phyloP scores from a whole-genome alignment of 768 basidiomycete species.

The Daedaleopsis sinensis region DNA sequence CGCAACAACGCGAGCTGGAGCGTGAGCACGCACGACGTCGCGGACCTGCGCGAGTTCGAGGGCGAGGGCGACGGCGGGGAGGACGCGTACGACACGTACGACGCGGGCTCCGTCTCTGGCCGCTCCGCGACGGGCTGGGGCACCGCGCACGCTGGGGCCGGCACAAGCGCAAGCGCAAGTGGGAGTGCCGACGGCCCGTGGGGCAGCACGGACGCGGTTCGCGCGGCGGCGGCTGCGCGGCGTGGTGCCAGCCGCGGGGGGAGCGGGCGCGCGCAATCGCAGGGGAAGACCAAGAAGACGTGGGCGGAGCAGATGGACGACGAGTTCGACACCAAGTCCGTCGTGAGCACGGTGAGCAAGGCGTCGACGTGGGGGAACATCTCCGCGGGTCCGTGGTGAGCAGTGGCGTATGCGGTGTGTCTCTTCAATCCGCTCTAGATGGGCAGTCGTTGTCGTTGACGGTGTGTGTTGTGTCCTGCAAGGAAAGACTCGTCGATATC shows the following conservation, averaged over 20 bases:
- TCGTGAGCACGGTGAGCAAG: slow-evolving; percentile 7
- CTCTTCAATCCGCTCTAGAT: no score
- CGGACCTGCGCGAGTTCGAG: no score
- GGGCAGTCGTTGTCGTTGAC: no score
- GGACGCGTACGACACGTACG: background rate
- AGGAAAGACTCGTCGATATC: no score
- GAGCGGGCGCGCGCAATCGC: background rate
- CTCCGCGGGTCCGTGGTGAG: slow-evolving; percentile 20
- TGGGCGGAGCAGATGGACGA: slow-evolving; percentile 17
- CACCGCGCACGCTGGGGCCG: background rate
- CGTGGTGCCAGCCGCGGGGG: no score
- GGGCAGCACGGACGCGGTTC: slow-evolving; percentile 1
- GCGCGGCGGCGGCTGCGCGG: background rate
- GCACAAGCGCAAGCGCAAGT: background rate
- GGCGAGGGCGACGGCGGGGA: background rate
- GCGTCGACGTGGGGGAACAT: slow-evolving; percentile 15
- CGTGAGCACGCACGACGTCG: background rate
- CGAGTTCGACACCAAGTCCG: slow-evolving; percentile 4
- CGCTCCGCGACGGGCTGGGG: slow-evolving; percentile 2
- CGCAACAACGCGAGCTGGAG: slow-evolving; percentile 18
- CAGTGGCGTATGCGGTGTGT: background rate
- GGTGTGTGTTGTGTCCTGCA: no score
- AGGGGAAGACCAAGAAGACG: background rate
- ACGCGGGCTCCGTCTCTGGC: slow-evolving; percentile 10
- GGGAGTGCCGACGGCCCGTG: background rate